phyloP scores from a whole-genome alignment of 495 filamentous ascomycete species.

The Amorphotheca resinae region DNA sequence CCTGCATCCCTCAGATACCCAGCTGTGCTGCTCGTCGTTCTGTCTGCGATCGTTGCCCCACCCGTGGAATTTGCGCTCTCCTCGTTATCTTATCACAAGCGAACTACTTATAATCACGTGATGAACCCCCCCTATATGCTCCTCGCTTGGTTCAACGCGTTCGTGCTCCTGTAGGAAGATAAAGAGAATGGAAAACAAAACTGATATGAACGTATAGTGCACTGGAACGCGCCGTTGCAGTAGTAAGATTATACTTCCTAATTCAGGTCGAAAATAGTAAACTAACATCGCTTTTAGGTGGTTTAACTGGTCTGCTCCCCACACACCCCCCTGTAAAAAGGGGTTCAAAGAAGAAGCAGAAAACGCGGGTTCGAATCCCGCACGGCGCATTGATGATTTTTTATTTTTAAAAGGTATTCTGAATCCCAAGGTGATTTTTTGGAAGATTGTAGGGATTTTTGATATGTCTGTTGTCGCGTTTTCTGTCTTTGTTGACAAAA shows the following conservation, averaged over 20 bases:
- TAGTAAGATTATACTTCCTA: neutral
- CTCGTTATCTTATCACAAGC: conserved; percentile 1
- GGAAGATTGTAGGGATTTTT: too few relatives aligned
- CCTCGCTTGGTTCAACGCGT: neutral
- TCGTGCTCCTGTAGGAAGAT: neutral
- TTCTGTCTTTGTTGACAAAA: too few relatives aligned
- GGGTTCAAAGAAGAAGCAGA: conserved; percentile 13
- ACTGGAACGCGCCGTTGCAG: neutral
- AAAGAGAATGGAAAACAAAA: neutral
- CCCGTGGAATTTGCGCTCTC: neutral
- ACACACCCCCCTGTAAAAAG: too few relatives aligned
- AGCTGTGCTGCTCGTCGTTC: neutral
- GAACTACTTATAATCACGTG: neutral
- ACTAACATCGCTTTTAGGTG: conserved; percentile 14
- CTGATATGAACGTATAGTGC: neutral
- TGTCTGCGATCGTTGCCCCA: neutral
- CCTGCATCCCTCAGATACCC: neutral
- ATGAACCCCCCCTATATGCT: neutral
- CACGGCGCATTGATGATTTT: conserved; percentile 2
- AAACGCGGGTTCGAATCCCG: conserved; percentile 18
- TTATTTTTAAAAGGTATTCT: neutral
- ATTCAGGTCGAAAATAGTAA: neutral
- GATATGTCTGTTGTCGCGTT: too few relatives aligned
- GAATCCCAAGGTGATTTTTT: neutral
- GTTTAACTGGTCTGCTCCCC: conserved; percentile 22